A percentile compares a stretch with the other conserved stretches of the same genome.
These are phyloP conservation scores for Xylariaceae sp. DNA, from an alignment of 2,329 filamentous ascomycete genomes.

Conservation along the genomic window DNA sequence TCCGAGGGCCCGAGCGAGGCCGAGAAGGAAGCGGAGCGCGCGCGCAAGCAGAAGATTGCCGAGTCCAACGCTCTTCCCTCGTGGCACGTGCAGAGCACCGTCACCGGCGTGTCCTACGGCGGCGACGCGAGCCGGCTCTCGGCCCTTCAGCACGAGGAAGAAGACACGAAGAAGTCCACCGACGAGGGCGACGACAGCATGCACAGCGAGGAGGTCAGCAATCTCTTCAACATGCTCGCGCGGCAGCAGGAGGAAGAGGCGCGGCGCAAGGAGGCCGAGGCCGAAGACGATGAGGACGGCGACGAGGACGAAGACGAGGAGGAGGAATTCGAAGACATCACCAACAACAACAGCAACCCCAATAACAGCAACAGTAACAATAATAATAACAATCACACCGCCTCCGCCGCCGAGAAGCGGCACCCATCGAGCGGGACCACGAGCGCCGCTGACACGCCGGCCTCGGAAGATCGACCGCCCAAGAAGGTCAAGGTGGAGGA, in stretches of 20 bases:
- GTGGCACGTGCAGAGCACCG: conserved; percentile 66
- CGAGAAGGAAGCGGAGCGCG: conserved; percentile 56
- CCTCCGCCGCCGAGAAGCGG: conserved; percentile 22
- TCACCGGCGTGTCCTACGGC: conserved; percentile 54
- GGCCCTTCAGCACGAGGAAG: conserved; percentile 36
- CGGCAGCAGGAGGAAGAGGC: conserved; percentile 45
- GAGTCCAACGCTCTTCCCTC: conserved; percentile 62
- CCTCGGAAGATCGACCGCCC: conserved; percentile 32
- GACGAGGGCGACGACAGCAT: conserved; percentile 33
- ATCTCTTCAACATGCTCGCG: conserved; percentile 60
- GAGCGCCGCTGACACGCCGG: conserved; percentile 24
- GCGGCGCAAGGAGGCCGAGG: conserved; percentile 41
- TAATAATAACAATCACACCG: too few species aligned
- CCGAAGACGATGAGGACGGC: conserved; percentile 31
- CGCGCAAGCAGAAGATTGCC: conserved; percentile 57
- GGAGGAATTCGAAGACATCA: conserved; percentile 30
- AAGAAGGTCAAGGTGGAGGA: conserved; percentile 47
- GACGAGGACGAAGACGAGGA: conserved; percentile 21
- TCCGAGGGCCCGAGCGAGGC: conserved; percentile 59
- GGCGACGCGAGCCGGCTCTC: conserved; percentile 22
- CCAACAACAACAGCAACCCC: too few species aligned
- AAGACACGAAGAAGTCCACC: conserved; percentile 36
- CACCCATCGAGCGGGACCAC: conserved; percentile 21
- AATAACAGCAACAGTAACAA: too few species aligned
- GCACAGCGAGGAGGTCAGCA: conserved; percentile 53